A percentile compares a stretch with the other conserved stretches of the same genome.
These are phyloP conservation scores for Xylariomycetidae sp. DNA, from an alignment of 2,329 filamentous ascomycete species.

Conservation along the genomic window DNA sequence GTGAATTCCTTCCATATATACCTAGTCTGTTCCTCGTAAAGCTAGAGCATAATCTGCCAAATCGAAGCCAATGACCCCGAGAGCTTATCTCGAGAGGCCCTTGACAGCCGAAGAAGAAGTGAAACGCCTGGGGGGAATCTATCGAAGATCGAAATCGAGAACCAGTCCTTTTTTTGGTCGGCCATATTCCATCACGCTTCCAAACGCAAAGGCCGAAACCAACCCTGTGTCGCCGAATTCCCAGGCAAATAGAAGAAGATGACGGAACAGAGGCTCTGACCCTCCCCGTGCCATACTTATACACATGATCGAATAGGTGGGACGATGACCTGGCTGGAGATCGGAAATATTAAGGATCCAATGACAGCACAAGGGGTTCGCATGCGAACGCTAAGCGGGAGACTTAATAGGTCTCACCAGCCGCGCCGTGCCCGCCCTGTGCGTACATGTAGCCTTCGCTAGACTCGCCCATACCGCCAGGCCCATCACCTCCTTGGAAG, in stretches of 20 bases:
- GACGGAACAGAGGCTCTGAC: constrained; percentile 10
- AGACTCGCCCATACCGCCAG: constrained; percentile 39
- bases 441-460: constrained; percentile 48
- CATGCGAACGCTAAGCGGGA: constrained; percentile 11
- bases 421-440: constrained; percentile 52
- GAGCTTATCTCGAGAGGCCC: constrained; percentile 18
- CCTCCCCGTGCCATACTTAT: constrained; percentile 25
- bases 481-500: constrained; percentile 41
- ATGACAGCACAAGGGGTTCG: too few species aligned
- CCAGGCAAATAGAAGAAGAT: too few species aligned
- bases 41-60: too few species aligned
- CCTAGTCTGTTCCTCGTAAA: too few species aligned
- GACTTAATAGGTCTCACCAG: constrained; percentile 47
- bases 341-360: constrained; percentile 7
- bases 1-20: too few species aligned
- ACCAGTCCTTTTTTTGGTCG: constrained; percentile 17
- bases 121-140: constrained; percentile 24
- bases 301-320: constrained; percentile 24
- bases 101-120: constrained; percentile 16
- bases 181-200: constrained; percentile 17
- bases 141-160: constrained; percentile 21
- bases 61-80: too few species aligned
- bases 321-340: constrained; percentile 18
- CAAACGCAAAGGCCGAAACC: constrained; percentile 8
- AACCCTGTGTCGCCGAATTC: too few species aligned